Percentiles rank a stretch among this genome's conserved stretches.
phyloP scores from a whole-genome alignment of 2,329 filamentous ascomycete genomes.

The Aspergillus intermedius region DNA sequence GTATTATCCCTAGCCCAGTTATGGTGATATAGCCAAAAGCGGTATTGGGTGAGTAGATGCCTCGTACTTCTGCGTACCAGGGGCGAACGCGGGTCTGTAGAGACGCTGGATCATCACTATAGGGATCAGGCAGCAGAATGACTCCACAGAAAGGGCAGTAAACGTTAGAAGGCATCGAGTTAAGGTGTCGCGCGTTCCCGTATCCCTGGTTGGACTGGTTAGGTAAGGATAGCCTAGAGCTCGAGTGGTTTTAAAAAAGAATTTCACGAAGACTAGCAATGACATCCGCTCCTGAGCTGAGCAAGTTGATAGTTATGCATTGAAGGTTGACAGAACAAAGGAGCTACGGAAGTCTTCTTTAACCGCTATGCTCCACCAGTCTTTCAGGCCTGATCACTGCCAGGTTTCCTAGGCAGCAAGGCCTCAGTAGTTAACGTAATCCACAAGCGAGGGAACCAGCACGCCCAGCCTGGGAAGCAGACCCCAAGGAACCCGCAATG shows the following conservation, averaged over 20 bases:
- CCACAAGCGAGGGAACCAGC: no score
- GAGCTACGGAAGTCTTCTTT: no score
- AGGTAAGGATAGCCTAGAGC: not conserved
- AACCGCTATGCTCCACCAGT: no score
- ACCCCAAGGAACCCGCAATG: no score
- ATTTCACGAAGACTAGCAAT: not conserved
- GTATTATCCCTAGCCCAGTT: constrained; percentile 5
- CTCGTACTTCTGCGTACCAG: constrained; percentile 10
- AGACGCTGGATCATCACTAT: constrained; percentile 1
- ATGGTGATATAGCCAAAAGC: not conserved
- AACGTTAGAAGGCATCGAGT: constrained; percentile 3
- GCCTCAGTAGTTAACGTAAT: no score
- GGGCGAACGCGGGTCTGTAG: constrained; percentile 1
- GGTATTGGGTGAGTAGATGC: constrained; percentile 1
- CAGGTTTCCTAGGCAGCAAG: no score
- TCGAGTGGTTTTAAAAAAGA: not conserved
- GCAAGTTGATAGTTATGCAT: no score
- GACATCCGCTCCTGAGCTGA: no score
- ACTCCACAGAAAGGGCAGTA: constrained; percentile 9
- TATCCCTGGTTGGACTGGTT: not conserved
- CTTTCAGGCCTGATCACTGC: no score
- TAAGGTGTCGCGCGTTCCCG: not conserved
- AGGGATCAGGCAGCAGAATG: constrained; percentile 4
- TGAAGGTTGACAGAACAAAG: no score
- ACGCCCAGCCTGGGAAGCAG: no score